Conservation (phyloP, 2,329 filamentous ascomycete genomes). For the Pleoardoris graminearum region DNA sequence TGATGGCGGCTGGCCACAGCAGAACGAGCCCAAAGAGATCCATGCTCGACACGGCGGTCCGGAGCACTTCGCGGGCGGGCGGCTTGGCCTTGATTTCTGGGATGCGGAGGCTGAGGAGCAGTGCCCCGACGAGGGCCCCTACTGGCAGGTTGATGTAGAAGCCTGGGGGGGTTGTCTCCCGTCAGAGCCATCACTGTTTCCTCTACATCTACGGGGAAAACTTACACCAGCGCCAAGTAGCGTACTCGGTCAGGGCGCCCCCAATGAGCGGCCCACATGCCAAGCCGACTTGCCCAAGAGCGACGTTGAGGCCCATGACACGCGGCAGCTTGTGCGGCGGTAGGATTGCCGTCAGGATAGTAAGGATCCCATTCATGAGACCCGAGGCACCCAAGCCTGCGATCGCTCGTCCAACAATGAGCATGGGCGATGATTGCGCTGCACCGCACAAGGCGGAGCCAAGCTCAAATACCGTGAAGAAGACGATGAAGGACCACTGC, state of each 20-base stretch:
- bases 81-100: neutral
- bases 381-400: constrained; percentile 10
- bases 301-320: neutral
- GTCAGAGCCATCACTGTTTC: no score
- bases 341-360: no score
- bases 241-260: constrained; percentile 4
- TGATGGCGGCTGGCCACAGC: constrained; percentile 15
- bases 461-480: constrained; percentile 9
- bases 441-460: constrained; percentile 8
- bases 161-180: neutral
- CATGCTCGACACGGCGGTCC: neutral
- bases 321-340: no score
- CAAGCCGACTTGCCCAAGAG: neutral
- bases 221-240: constrained; percentile 10
- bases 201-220: no score
- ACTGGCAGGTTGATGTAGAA: constrained; percentile 6
- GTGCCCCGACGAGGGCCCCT: neutral
- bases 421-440: constrained; percentile 6
- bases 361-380: constrained; percentile 8
- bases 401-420: constrained; percentile 10
- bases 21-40: constrained; percentile 14
- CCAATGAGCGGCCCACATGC: constrained; percentile 9
- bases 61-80: neutral
- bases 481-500: constrained; percentile 5
- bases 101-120: neutral